Evolutionary conservation across 768 basidiomycete species (phyloP), one percentile per base, ranked within the genome.

Genomic region (Lentinula aciculospora): DNA sequence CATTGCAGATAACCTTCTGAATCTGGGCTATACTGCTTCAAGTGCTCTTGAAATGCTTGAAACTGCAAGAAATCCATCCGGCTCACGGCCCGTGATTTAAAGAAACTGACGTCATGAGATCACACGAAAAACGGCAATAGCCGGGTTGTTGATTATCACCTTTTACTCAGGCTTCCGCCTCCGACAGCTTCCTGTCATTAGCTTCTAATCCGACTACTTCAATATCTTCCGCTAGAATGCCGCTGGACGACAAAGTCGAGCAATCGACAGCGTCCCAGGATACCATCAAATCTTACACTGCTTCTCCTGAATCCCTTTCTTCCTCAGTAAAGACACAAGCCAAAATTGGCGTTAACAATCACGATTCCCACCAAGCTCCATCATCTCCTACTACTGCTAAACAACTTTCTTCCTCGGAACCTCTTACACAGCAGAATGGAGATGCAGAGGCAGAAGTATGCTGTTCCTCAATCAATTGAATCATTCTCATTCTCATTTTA

Each of bases 61-160:
- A n/a, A n/a, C n/a, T n/a, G n/a, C n/a, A n/a, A n/a, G n/a, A n/a
- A n/a, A n/a, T n/a, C n/a, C n/a, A n/a, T n/a, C n/a, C n/a, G n/a
- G n/a, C n/a, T n/a, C 8, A 34, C 32, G 32, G 32, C 3, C 32
- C 32, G 32, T 0, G 5, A 34, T 50, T n/a, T n/a, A n/a, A n/a
- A 6, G 15, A 19, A 23, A 12, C 15, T 54, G 53, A 54, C 53
- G 37, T 54, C 53, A 54, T 23, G 15, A 0, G n/a, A 32, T 27
- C 37, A 32, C 32, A 32, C 37, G 37, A 39, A 29, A 19, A 32
- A 21, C 29, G 29, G 49, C 49, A 50, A 48, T 21, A 1, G 12
- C 32, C 49, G 29, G 47, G 15, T 34, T 29, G 34, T n/a, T 54
- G 37, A 54, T 50, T 50, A 50, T 50, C 49, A 50, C 49, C 31